Conservation (phyloP, 768 basidiomycete genomes). For the Suillus placidus region DNA sequence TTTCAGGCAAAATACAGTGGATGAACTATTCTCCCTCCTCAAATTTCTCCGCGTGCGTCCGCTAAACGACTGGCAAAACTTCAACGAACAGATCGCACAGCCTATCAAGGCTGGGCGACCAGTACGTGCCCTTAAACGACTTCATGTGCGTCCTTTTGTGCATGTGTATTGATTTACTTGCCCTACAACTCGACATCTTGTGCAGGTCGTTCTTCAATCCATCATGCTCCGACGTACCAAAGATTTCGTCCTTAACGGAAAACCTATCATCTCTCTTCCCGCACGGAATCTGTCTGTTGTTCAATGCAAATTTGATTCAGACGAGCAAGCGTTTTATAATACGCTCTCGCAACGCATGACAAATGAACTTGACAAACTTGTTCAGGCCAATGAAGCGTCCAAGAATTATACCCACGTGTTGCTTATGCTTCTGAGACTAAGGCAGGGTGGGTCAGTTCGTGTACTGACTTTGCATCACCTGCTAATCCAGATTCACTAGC, state of each 20-base stretch:
- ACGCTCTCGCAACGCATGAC: slow-evolving; percentile 71
- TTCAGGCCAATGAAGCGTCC: slow-evolving; percentile 50
- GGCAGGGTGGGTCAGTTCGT: slow-evolving; percentile 70
- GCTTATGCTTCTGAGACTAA: slow-evolving; percentile 74
- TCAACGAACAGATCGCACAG: slow-evolving; percentile 76
- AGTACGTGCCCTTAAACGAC: slow-evolving; percentile 74
- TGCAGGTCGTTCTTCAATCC: slow-evolving; percentile 74
- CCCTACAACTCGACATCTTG: background rate
- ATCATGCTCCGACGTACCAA: slow-evolving; percentile 92
- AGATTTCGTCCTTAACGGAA: slow-evolving; percentile 70
- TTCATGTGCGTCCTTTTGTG: slow-evolving; percentile 57
- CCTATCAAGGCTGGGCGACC: slow-evolving; percentile 74
- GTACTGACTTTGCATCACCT: background rate
- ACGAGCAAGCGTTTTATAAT: slow-evolving; percentile 81
- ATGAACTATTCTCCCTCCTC: slow-evolving; percentile 87
- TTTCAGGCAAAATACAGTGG: slow-evolving; percentile 82
- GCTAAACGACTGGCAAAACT: slow-evolving; percentile 75
- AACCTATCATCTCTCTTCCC: slow-evolving; percentile 81
- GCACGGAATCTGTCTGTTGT: slow-evolving; percentile 70
- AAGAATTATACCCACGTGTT: slow-evolving; percentile 72
- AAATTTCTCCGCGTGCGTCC: slow-evolving; percentile 87
- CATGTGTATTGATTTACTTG: background rate
- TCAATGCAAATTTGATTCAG: slow-evolving; percentile 73
- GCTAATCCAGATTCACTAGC: slow-evolving; percentile 47
- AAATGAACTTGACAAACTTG: slow-evolving; percentile 66